Percentiles rank a stretch among this genome's conserved stretches.
phyloP scores from a whole-genome alignment of 257 asterid species.

The Thymus quinquecostatus region DNA sequence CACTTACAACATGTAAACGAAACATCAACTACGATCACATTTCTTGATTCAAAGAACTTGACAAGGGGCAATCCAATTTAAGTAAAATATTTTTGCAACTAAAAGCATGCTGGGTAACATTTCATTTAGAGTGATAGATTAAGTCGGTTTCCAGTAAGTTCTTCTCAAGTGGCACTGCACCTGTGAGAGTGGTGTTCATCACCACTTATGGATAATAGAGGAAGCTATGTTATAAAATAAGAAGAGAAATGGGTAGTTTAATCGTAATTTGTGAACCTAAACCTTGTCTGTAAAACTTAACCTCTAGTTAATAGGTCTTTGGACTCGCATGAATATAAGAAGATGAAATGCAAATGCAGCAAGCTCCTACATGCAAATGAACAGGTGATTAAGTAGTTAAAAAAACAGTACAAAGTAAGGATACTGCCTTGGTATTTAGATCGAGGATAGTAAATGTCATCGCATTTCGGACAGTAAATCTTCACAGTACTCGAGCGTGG shows the following conservation, averaged over 20 bases:
- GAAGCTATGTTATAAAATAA: neutral
- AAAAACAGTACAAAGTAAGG: constrained; percentile 48
- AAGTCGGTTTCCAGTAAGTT: constrained; percentile 1
- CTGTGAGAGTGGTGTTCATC: neutral
- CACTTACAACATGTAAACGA: neutral
- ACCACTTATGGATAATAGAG: neutral
- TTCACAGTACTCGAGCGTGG: constrained; percentile 91
- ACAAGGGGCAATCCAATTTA: neutral
- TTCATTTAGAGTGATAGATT: constrained; percentile 3
- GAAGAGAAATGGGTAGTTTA: neutral
- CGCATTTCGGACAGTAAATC: constrained; percentile 95
- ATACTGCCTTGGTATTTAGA: constrained; percentile 99
- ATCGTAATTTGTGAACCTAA: constrained; percentile 7
- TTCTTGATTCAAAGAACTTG: neutral
- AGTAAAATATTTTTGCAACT: constrained; percentile 4
- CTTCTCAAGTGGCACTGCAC: neutral
- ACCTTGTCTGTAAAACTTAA: neutral
- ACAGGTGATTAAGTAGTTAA: constrained; percentile 30
- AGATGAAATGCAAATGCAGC: neutral
- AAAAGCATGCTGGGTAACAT: neutral
- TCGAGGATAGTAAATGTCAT: constrained; percentile 92
- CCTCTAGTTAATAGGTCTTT: neutral
- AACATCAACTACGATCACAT: neutral
- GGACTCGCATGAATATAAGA: constrained; percentile 3
- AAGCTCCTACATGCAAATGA: constrained; percentile 20